phyloP scores from a whole-genome alignment of 345 rosid species.

The Eucalyptus globulus region DNA sequence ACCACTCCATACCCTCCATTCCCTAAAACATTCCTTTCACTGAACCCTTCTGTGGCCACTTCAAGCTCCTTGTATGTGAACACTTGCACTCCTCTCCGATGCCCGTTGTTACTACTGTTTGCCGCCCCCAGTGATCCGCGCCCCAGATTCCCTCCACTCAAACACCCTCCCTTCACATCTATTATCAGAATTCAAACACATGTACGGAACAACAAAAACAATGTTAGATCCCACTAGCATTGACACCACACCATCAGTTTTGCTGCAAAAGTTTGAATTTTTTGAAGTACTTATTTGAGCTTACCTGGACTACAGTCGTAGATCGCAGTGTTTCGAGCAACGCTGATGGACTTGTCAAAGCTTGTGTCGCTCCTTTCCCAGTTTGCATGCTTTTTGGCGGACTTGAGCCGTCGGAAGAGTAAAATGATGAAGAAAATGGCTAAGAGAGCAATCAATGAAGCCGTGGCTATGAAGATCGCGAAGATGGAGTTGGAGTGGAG shows the following conservation, averaged over 20 bases:
- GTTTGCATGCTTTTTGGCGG: slow-evolving; percentile 7
- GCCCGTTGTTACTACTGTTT: not conserved
- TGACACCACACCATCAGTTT: not conserved
- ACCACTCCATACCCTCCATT: slow-evolving; percentile 53
- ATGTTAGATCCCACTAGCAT: not conserved
- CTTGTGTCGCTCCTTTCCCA: slow-evolving; percentile 6
- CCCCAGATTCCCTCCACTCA: slow-evolving; percentile 22
- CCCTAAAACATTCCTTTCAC: slow-evolving; percentile 52
- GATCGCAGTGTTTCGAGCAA: slow-evolving; percentile 23
- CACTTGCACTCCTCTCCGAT: slow-evolving; percentile 50
- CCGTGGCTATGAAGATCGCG: slow-evolving; percentile 21
- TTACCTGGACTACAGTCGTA: slow-evolving; percentile 74
- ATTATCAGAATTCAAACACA: not conserved
- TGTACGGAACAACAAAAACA: not conserved
- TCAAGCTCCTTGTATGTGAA: slow-evolving; percentile 81
- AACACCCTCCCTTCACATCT: slow-evolving; percentile 56
- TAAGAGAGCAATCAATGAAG: slow-evolving; percentile 24
- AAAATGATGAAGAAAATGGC: slow-evolving; percentile 23
- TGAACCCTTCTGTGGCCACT: slow-evolving; percentile 47
- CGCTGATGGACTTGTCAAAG: slow-evolving; percentile 8
- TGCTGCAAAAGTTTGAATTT: not conserved
- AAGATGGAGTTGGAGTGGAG: slow-evolving; percentile 5
- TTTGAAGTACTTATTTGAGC: not conserved
- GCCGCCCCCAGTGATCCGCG: not conserved
- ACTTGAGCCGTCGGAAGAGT: slow-evolving; percentile 36